Percentiles rank a stretch among this genome's conserved stretches.
Evolutionary conservation across 2,329 filamentous ascomycete genomes (phyloP).

Genomic region (Xylaria sp.): DNA sequence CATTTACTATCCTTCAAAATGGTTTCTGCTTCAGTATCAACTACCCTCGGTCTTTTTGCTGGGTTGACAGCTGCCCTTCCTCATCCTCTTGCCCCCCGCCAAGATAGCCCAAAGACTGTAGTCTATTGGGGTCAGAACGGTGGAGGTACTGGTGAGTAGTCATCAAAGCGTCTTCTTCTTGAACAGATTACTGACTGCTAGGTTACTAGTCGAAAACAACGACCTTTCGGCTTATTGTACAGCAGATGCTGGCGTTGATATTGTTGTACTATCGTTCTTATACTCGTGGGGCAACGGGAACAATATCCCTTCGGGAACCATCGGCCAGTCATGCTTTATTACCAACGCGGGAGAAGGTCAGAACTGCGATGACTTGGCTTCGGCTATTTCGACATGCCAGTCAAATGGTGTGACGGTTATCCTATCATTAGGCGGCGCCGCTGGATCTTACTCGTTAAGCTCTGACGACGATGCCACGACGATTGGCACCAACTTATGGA

Average conservation of each 20-base stretch:
- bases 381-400: slow-evolving; percentile 57
- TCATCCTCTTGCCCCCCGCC: slow-evolving; percentile 31
- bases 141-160: slow-evolving; percentile 45
- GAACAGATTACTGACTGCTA: slow-evolving; percentile 9
- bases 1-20: slow-evolving; percentile 39
- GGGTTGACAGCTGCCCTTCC: slow-evolving; percentile 41
- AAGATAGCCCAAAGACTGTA: slow-evolving; percentile 50
- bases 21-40: slow-evolving; percentile 38
- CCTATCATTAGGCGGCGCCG: slow-evolving; percentile 58
- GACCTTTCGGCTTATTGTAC: slow-evolving; percentile 55
- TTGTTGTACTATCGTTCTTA: slow-evolving; percentile 58
- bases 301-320: slow-evolving; percentile 54
- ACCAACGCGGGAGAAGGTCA: slow-evolving; percentile 50
- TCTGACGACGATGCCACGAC: slow-evolving; percentile 53
- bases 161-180: background rate
- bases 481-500: slow-evolving; percentile 59
- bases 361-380: slow-evolving; percentile 54
- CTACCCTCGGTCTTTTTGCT: slow-evolving; percentile 39
- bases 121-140: slow-evolving; percentile 49
- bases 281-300: slow-evolving; percentile 53
- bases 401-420: slow-evolving; percentile 56
- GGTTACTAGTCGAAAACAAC: slow-evolving; percentile 49
- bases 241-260: slow-evolving; percentile 53
- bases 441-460: slow-evolving; percentile 50
- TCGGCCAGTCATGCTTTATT: slow-evolving; percentile 55